These are phyloP conservation scores for Theileria orientalis DNA, from an alignment of 169 alveolate genomes.

Conservation along the genomic window DNA sequence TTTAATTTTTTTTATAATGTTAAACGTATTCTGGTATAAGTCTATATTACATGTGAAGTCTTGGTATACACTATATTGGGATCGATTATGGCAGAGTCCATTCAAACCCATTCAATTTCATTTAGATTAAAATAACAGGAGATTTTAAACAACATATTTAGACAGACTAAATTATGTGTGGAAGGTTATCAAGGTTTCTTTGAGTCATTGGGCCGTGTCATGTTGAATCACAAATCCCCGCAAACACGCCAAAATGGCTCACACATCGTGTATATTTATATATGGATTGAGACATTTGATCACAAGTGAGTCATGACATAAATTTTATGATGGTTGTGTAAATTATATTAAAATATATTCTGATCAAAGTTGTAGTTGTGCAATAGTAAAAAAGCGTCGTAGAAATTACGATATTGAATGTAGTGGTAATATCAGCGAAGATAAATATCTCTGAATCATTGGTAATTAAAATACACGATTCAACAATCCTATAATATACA, in stretches of 20 bases:
- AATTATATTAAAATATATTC: neutral
- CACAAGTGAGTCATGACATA: constrained; percentile 6
- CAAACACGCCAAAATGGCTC: neutral
- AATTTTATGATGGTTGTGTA: constrained; percentile 15
- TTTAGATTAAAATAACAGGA: no score
- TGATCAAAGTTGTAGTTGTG: neutral
- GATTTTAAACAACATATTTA: no score
- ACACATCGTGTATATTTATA: neutral
- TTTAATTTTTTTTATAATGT: no score
- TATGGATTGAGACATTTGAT: constrained; percentile 14
- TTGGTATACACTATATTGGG: no score
- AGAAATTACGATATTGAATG: neutral
- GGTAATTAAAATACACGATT: constrained; percentile 4
- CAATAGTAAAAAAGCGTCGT: neutral
- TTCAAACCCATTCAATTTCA: no score
- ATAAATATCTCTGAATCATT: neutral
- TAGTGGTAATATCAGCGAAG: neutral
- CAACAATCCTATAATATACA: no score
- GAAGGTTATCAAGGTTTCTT: no score
- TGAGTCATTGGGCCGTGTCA: no score
- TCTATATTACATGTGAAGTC: no score
- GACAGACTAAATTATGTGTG: no score
- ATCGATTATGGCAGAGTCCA: no score
- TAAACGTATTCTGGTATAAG: no score
- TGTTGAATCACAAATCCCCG: constrained; percentile 18